These are phyloP conservation scores for Arthrocladium fulminans DNA, from an alignment of 2,329 filamentous ascomycete genomes.

Conservation along the genomic window DNA sequence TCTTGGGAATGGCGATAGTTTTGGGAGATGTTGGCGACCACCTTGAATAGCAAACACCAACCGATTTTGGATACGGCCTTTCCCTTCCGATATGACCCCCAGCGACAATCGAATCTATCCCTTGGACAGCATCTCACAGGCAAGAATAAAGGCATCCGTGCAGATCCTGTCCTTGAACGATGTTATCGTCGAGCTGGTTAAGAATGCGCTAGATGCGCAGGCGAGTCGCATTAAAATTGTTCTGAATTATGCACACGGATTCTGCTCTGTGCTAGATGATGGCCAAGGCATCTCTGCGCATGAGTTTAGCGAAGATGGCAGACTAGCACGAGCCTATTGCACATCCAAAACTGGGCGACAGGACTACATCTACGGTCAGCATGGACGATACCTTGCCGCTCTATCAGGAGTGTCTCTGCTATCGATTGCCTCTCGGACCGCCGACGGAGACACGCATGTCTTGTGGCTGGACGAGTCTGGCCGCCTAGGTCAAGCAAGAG, in stretches of 20 bases:
- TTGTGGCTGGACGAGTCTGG: constrained; percentile 4
- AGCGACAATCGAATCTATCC: constrained; percentile 7
- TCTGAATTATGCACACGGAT: constrained; percentile 66
- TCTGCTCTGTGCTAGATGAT: constrained; percentile 75
- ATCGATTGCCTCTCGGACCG: constrained; percentile 62
- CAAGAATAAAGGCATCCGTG: constrained; percentile 76
- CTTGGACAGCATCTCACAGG: constrained; percentile 6
- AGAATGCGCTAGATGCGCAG: constrained; percentile 76
- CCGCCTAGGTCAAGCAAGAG: neutral
- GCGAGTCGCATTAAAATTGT: constrained; percentile 60
- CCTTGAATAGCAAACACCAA: constrained; percentile 9
- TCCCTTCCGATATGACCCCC: neutral
- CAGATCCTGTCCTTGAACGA: constrained; percentile 64
- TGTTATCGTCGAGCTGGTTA: constrained; percentile 62
- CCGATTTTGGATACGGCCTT: neutral
- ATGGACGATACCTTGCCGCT: constrained; percentile 69
- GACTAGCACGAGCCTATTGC: constrained; percentile 49
- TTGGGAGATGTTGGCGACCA: constrained; percentile 10
- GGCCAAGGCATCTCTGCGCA: constrained; percentile 63
- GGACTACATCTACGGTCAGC: constrained; percentile 51
- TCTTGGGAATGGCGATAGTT: constrained; percentile 9
- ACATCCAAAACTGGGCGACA: constrained; percentile 61
- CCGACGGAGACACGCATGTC: constrained; percentile 45
- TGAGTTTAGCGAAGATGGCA: constrained; percentile 51
- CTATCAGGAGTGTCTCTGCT: constrained; percentile 68